These are phyloP conservation scores for Penicillium digitatum DNA, from an alignment of 2,329 filamentous ascomycete genomes.

Conservation along the genomic window DNA sequence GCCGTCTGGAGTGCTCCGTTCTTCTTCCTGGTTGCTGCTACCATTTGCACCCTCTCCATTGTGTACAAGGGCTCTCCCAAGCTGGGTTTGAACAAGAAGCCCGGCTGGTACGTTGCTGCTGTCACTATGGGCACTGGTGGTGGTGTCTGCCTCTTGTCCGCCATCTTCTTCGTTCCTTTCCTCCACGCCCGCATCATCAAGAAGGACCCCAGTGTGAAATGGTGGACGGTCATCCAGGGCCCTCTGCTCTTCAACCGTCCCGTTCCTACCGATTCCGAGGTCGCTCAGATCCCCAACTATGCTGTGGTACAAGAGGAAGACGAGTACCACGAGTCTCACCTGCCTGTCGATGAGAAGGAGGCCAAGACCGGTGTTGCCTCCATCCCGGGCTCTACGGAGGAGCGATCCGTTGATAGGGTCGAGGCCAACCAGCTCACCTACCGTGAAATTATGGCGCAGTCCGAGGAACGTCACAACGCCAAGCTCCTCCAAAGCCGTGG, in stretches of 20 bases:
- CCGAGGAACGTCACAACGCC: constrained; percentile 57
- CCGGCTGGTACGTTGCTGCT: constrained; percentile 61
- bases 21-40: constrained; percentile 73
- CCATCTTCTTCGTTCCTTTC: constrained; percentile 70
- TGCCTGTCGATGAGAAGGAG: constrained; percentile 26
- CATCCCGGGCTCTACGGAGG: constrained; percentile 26
- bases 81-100: constrained; percentile 58
- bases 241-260: constrained; percentile 62
- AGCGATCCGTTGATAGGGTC: constrained; percentile 40
- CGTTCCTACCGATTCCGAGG: constrained; percentile 50
- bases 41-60: constrained; percentile 70
- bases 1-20: constrained; percentile 69
- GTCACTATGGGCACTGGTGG: constrained; percentile 63
- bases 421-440: constrained; percentile 57
- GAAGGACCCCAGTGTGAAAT: constrained; percentile 62
- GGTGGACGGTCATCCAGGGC: constrained; percentile 60
- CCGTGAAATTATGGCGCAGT: constrained; percentile 58
- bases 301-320: constrained; percentile 67
- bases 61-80: constrained; percentile 77
- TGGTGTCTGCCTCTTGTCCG: constrained; percentile 57
- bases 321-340: constrained; percentile 42
- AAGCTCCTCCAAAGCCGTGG: constrained; percentile 60
- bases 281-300: constrained; percentile 66
- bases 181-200: constrained; percentile 64
- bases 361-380: constrained; percentile 16